These are phyloP conservation scores for Venturia nashicola DNA, from an alignment of 2,329 filamentous ascomycete species.

Conservation along the genomic window DNA sequence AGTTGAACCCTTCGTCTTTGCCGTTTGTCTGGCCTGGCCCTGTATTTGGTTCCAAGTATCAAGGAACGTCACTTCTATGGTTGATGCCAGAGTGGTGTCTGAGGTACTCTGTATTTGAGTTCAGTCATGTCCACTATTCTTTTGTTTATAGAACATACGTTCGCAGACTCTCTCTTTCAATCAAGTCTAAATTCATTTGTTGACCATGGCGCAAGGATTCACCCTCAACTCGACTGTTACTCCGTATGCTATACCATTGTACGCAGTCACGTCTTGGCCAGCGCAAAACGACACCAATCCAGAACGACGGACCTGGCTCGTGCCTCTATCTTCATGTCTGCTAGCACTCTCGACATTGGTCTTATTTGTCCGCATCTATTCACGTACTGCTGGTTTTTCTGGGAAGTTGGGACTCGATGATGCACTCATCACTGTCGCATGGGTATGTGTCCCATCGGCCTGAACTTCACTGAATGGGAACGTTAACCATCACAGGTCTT, in stretches of 20 bases:
- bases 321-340: slow-evolving; percentile 7
- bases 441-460: neutral
- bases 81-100: neutral
- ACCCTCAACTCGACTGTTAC: neutral
- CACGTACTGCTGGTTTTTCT: neutral
- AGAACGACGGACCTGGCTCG: slow-evolving; percentile 3
- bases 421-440: slow-evolving; percentile 4
- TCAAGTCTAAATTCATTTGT: neutral
- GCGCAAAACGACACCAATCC: slow-evolving; percentile 5
- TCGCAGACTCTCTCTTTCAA: neutral
- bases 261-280: slow-evolving; percentile 5
- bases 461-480: neutral
- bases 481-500: neutral
- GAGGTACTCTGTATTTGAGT: neutral
- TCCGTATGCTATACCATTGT: slow-evolving; percentile 6
- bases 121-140: neutral
- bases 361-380: slow-evolving; percentile 4
- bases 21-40: neutral
- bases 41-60: neutral
- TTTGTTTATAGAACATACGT: neutral
- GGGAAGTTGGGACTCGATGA: slow-evolving; percentile 10
- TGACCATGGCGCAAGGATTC: neutral
- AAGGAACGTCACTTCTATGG: neutral
- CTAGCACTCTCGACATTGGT: neutral
- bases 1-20: neutral